Conservation (phyloP, 2,329 filamentous ascomycete species). For the Venturia carpophila region DNA sequence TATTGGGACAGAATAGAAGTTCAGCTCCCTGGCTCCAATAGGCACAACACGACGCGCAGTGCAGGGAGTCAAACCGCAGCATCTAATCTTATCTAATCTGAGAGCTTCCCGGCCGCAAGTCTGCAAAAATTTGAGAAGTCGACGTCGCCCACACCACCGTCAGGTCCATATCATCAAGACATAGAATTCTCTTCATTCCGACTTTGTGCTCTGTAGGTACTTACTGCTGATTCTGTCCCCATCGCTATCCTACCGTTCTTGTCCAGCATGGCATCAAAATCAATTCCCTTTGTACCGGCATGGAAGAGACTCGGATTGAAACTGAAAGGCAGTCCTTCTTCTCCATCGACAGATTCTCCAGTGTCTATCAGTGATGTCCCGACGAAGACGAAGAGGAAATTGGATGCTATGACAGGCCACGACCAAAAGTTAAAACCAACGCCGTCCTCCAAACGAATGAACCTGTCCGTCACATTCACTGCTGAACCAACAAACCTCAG, state of each 20-base stretch:
- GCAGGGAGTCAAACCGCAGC: background rate
- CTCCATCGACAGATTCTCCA: background rate
- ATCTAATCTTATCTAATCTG: background rate
- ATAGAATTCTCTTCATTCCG: too few species aligned
- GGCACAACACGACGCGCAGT: constrained; percentile 1
- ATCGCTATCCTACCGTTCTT: background rate
- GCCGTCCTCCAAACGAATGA: constrained; percentile 31
- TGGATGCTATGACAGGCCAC: constrained; percentile 11
- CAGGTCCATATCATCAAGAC: background rate
- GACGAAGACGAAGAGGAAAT: constrained; percentile 1
- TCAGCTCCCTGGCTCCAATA: background rate
- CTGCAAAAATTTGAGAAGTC: constrained; percentile 1
- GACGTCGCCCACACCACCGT: background rate
- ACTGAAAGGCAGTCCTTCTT: constrained; percentile 42
- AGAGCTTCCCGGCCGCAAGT: background rate
- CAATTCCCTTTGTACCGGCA: constrained; percentile 39
- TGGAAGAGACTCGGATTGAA: constrained; percentile 55
- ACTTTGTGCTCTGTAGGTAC: too few species aligned
- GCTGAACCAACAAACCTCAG: constrained; percentile 54
- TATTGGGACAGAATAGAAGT: background rate
- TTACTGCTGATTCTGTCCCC: too few species aligned
- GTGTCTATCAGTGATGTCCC: background rate
- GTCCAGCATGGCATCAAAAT: background rate
- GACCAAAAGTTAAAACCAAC: constrained; percentile 11
- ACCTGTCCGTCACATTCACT: constrained; percentile 59